Evolutionary conservation across 257 asterid species (phyloP), one percentile per base, ranked within the genome.

Genomic region (Fraxinus anomala): DNA sequence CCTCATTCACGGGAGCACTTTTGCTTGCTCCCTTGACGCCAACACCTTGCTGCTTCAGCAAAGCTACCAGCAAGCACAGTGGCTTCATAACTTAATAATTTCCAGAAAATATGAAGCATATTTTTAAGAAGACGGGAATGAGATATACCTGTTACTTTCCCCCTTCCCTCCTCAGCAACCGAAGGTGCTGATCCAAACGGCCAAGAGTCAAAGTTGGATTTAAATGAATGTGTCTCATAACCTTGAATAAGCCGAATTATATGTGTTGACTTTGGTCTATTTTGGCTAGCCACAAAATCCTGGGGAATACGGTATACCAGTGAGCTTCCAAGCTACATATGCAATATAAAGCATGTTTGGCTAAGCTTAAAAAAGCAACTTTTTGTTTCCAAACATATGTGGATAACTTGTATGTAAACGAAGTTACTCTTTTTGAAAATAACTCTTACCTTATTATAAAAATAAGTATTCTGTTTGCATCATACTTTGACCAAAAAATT

Each of bases 111-210:
- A 9, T 36, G 39, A 51, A 51, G 80, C 47, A 40, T 10, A 24
- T 71, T 56, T 67, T 30, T n/a, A 82, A 54, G 70, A 75, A 39
- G 75, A 66, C 71, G 23, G 80, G 73, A 78, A 77, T 51, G 65
- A 72, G 80, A 73, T 73, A 68, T 83, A 93, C 99, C 99, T 78
- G 99, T 97, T 23, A 96, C 99, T 87, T 96, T 96, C 74, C 98
- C 99, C 82, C 97, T 91, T 77, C 99, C 99, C 85, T 93, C 99
- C 89, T 96, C 99, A 80, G 97, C 83, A 89, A 87, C 94, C 84
- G 95, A 85, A 80, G 94, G 96, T 42, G 92, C 92, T 65, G 97
- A 96, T 75, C 98, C 96, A 26, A 91, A 91, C 24, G 99, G 97
- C 99, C 99, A 96, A 73, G 96, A 92, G 84, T 89, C 96, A 76